Conservation (phyloP, 2,329 filamentous ascomycete genomes). For the Grosmannia huntii region DNA sequence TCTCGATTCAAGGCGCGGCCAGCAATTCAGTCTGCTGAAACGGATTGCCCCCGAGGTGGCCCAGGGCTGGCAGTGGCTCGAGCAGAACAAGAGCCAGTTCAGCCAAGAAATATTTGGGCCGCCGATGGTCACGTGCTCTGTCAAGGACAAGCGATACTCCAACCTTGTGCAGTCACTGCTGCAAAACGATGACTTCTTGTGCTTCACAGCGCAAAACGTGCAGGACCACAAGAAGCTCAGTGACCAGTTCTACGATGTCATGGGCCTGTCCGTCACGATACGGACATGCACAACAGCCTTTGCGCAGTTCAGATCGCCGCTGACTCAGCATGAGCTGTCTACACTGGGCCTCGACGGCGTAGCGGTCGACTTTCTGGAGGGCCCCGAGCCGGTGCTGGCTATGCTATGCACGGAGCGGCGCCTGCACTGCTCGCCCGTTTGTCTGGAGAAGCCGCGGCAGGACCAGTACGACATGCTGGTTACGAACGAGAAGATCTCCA, state of each 20-base stretch:
- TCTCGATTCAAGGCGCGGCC: constrained; percentile 63
- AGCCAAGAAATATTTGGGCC: constrained; percentile 69
- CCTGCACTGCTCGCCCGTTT: constrained; percentile 57
- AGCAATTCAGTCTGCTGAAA: constrained; percentile 55
- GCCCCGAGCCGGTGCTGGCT: constrained; percentile 70
- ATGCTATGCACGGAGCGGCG: constrained; percentile 70
- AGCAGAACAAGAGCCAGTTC: constrained; percentile 55
- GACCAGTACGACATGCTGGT: constrained; percentile 56
- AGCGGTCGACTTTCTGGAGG: constrained; percentile 64
- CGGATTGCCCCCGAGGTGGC: constrained; percentile 49
- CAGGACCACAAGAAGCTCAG: constrained; percentile 66
- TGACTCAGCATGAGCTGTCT: constrained; percentile 41
- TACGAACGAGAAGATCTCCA: constrained; percentile 41
- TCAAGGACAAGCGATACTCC: constrained; percentile 58
- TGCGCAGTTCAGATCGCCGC: constrained; percentile 38
- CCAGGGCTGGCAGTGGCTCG: constrained; percentile 70
- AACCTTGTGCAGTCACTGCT: constrained; percentile 41
- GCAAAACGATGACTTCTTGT: constrained; percentile 39
- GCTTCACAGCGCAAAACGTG: constrained; percentile 63
- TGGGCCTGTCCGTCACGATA: constrained; percentile 61
- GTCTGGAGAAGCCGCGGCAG: constrained; percentile 48
- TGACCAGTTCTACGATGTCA: constrained; percentile 45
- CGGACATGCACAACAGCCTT: constrained; percentile 47
- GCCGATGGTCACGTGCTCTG: constrained; percentile 64
- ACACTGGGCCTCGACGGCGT: constrained; percentile 63